Percentiles rank a stretch among this genome's conserved stretches.
Evolutionary conservation across 352 stramenopile species (phyloP).

Genomic region (Albugo candida): DNA sequence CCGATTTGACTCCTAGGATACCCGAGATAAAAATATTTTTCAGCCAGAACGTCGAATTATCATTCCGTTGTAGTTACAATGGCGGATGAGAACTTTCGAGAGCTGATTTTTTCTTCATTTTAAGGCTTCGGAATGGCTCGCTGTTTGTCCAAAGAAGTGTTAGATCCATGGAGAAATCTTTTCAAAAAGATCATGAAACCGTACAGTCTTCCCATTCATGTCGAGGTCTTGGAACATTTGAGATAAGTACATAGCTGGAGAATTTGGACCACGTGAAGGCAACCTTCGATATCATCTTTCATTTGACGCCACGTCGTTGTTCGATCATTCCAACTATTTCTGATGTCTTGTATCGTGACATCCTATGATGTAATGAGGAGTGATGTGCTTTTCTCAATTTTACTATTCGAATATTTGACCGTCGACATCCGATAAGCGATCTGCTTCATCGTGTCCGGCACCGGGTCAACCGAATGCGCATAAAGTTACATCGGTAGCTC

Average conservation of each 20-base stretch:
- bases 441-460: slow-evolving; percentile 55
- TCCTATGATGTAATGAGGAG: slow-evolving; percentile 24
- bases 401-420: slow-evolving; percentile 37
- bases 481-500: slow-evolving; percentile 58
- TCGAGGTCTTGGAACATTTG: slow-evolving; percentile 1
- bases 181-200: too few species aligned
- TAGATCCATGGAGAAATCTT: too few species aligned
- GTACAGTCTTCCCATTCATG: too few species aligned
- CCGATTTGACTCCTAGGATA: too few species aligned
- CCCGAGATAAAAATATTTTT: too few species aligned
- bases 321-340: slow-evolving; percentile 32
- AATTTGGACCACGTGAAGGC: slow-evolving; percentile 45
- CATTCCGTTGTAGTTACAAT: too few species aligned
- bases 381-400: slow-evolving; percentile 35
- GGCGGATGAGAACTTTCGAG: too few species aligned
- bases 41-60: too few species aligned
- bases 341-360: slow-evolving; percentile 22
- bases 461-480: slow-evolving; percentile 45
- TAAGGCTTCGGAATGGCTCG: too few species aligned
- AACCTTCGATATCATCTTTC: slow-evolving; percentile 37
- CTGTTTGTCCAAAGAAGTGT: too few species aligned
- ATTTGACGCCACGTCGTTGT: slow-evolving; percentile 20
- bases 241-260: slow-evolving; percentile 35
- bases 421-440: slow-evolving; percentile 56
- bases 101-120: too few species aligned